Conservation (phyloP, 441 rosid species). For the Flueggea neowawraea region DNA sequence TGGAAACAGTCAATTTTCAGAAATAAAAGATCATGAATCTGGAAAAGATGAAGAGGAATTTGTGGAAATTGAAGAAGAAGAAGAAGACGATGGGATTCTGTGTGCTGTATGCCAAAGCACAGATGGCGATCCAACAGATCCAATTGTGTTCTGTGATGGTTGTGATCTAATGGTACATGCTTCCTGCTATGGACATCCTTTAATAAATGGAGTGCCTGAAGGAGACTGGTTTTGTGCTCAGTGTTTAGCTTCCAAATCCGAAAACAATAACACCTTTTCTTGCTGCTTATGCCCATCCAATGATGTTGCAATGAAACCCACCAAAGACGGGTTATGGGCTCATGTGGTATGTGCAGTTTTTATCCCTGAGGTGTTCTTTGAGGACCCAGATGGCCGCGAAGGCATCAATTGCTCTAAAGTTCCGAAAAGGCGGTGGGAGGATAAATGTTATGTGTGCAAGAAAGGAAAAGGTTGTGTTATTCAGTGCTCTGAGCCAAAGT, state of each 20-base stretch:
- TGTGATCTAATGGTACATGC: constrained; percentile 92
- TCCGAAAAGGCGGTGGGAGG: constrained; percentile 57
- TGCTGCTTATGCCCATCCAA: constrained; percentile 68
- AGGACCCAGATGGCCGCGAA: constrained; percentile 82
- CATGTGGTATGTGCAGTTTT: constrained; percentile 74
- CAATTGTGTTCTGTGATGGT: constrained; percentile 92
- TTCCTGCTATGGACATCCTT: constrained; percentile 86
- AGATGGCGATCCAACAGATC: constrained; percentile 85
- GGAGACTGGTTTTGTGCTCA: constrained; percentile 86
- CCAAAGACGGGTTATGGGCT: constrained; percentile 68
- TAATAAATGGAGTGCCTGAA: constrained; percentile 63
- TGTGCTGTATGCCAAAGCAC: constrained; percentile 87
- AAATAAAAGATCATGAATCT: constrained; percentile 3
- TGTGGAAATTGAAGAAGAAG: constrained; percentile 8
- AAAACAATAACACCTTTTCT: constrained; percentile 10
- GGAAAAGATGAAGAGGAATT: constrained; percentile 14
- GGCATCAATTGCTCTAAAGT: constrained; percentile 58
- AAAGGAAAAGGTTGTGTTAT: constrained; percentile 59
- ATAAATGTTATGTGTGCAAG: constrained; percentile 60
- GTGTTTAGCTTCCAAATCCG: constrained; percentile 33
- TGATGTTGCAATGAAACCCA: constrained; percentile 68
- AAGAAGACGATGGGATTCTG: constrained; percentile 54
- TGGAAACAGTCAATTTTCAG: background rate
- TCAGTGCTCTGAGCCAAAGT: constrained; percentile 82
- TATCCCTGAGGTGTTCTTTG: constrained; percentile 89